Percentiles rank a stretch among this genome's conserved stretches.
phyloP scores from a whole-genome alignment of 768 basidiomycete species.

The Daedaleopsis nitida region DNA sequence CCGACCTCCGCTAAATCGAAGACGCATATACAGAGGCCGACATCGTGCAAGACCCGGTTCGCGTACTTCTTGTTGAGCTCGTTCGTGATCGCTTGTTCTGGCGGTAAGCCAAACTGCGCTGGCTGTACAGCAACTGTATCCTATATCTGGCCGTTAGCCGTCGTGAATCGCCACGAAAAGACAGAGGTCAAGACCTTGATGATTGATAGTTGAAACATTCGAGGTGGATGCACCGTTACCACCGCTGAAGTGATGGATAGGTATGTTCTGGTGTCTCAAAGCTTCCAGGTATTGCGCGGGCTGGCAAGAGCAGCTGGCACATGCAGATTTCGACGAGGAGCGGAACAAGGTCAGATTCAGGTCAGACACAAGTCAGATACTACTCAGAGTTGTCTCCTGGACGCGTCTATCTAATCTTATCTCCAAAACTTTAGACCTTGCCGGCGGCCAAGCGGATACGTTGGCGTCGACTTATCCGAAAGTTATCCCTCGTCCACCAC shows the following conservation, averaged over 20 bases:
- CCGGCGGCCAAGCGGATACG: constrained; percentile 2
- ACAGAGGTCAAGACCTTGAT: constrained; percentile 30
- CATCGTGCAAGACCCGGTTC: constrained; percentile 86
- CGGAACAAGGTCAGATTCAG: not conserved
- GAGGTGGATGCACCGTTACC: too few relatives aligned
- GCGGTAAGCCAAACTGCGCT: constrained; percentile 76
- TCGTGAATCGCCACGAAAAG: not conserved
- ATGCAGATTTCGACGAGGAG: too few relatives aligned
- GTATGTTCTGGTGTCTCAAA: too few relatives aligned
- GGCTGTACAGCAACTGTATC: constrained; percentile 92
- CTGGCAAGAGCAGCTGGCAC: too few relatives aligned
- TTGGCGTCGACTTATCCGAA: constrained; percentile 11
- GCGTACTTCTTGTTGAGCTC: constrained; percentile 96
- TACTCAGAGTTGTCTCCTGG: not conserved
- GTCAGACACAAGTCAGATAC: not conserved
- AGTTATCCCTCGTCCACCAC: constrained; percentile 12
- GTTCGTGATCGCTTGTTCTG: constrained; percentile 76
- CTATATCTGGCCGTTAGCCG: constrained; percentile 38
- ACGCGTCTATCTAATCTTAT: constrained; percentile 25
- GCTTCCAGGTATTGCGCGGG: too few relatives aligned
- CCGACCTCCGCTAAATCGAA: constrained; percentile 86
- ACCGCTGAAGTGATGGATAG: too few relatives aligned
- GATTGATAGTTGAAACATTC: constrained; percentile 40
- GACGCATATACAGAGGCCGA: constrained; percentile 88
- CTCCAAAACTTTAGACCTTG: constrained; percentile 18